Evolutionary conservation across 2,329 filamentous ascomycete species (phyloP).

Genomic region (Ceratocystiopsis minuta): DNA sequence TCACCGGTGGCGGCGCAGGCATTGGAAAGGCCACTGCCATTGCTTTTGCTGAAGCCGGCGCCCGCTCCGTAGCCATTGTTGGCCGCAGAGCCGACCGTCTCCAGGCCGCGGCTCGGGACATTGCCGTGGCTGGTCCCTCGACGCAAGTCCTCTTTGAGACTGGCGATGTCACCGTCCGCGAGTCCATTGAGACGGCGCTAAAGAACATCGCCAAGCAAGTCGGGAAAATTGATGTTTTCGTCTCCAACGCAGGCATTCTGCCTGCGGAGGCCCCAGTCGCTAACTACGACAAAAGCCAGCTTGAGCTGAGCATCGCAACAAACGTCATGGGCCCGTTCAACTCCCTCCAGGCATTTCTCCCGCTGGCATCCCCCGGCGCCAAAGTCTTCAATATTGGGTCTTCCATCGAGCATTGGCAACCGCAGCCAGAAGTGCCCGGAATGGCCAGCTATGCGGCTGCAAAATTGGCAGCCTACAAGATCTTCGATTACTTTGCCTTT

Average conservation of each 20-base stretch:
- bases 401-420: slow-evolving; percentile 6
- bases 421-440: slow-evolving; percentile 2
- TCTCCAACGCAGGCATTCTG: slow-evolving; percentile 6
- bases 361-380: slow-evolving; percentile 3
- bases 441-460: slow-evolving; percentile 15
- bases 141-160: slow-evolving; percentile 2
- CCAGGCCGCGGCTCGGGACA: slow-evolving; percentile 1
- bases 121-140: neutral
- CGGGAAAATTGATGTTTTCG: slow-evolving; percentile 8
- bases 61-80: slow-evolving; percentile 15
- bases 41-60: slow-evolving; percentile 22
- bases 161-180: slow-evolving; percentile 4
- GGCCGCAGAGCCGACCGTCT: slow-evolving; percentile 13
- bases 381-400: slow-evolving; percentile 11
- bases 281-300: neutral
- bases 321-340: slow-evolving; percentile 13
- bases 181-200: slow-evolving; percentile 3
- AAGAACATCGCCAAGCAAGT: neutral
- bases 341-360: slow-evolving; percentile 11
- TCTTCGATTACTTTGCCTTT: slow-evolving; percentile 18
- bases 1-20: slow-evolving; percentile 39
- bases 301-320: slow-evolving; percentile 7
- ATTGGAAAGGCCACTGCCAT: slow-evolving; percentile 40
- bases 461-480: slow-evolving; percentile 18
- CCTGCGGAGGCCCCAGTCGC: slow-evolving; percentile 2